Evolutionary conservation across 768 basidiomycete species (phyloP), one percentile per base, ranked within the genome.

Genomic region (Macrolepiota fuliginosa): DNA sequence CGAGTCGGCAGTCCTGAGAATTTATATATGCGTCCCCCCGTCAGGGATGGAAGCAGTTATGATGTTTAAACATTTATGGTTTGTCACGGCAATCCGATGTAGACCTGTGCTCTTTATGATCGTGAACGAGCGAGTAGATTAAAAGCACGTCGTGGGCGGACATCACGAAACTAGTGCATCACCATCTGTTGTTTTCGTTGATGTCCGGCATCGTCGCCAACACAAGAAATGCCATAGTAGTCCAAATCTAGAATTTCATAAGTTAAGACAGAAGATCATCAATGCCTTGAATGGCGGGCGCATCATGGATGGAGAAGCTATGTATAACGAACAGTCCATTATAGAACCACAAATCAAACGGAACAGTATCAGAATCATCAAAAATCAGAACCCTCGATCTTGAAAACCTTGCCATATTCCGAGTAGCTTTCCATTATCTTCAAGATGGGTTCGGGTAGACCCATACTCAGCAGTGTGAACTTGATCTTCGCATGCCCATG

Each of bases 401-500:
- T 90, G 80, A 98, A 97, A 56, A 78, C 81, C 73, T 85, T 87
- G 13, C 93, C 96, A 73, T 96, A 96, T 67, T 89, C 85, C 71
- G 96, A 76, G 72, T 94, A 95, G 63, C 89, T 88, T 65, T 95
- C 88, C 92, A 98, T 94, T 66, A 97, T 91, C 77, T 92, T 94
- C 67, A 91, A 79, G 59, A 97, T 90, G 7, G 90, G 82, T 1
- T 94, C 91, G 1, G 96, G 96, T 7, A 98, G 80, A 2, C 93
- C 92, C 92, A 97, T 96, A 70, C 94, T 96, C 58, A 97, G 75
- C 27, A 99, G 75, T 6, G 96, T 96, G 71, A 93, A 97, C 56
- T 89, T 85, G 63, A 98, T 94, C 77, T 98, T 98, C 63, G 88
- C 90, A 67, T 94, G 91, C 0, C 97, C 97, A 65, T 98, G 94